Conservation (phyloP, 2,329 filamentous ascomycete species). For the Botrytis pseudocinerea region DNA sequence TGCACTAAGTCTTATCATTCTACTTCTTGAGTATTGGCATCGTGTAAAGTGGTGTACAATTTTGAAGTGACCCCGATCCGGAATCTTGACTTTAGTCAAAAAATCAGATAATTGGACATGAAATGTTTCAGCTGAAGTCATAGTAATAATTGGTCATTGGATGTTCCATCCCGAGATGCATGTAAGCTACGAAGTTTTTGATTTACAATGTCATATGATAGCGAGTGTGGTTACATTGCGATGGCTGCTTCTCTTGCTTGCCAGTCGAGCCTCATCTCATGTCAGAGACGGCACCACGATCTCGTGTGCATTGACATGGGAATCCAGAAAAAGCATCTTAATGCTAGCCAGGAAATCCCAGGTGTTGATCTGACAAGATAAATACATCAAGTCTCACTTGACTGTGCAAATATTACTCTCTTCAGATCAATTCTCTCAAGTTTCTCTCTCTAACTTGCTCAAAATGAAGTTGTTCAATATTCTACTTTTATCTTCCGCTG, state of each 20-base stretch:
- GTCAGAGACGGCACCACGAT: conserved; percentile 17
- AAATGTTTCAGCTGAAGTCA: conserved; percentile 5
- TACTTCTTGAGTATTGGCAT: conserved; percentile 1
- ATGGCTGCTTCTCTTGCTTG: conserved; percentile 1
- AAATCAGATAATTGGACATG: not conserved
- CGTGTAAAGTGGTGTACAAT: not conserved
- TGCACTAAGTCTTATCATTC: conserved; percentile 3
- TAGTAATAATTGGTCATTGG: not conserved
- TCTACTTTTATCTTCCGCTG: conserved; percentile 18
- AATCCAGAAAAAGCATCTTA: not conserved
- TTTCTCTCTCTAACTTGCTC: conserved; percentile 23
- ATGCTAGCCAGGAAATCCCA: not conserved
- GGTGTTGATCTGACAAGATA: conserved; percentile 13
- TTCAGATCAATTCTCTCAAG: conserved; percentile 18
- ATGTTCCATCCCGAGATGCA: not conserved
- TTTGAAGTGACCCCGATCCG: not conserved
- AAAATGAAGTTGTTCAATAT: conserved; percentile 23
- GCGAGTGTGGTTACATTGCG: not conserved
- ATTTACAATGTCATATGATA: not conserved
- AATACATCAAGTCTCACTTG: conserved; percentile 21
- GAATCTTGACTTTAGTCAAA: conserved; percentile 6
- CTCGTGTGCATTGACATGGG: conserved; percentile 9
- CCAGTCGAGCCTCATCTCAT: conserved; percentile 17
- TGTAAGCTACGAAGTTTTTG: not conserved
- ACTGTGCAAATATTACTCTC: conserved; percentile 14